Conservation (phyloP, 371 early-diverging fungal species). For the Mucor indicus region DNA sequence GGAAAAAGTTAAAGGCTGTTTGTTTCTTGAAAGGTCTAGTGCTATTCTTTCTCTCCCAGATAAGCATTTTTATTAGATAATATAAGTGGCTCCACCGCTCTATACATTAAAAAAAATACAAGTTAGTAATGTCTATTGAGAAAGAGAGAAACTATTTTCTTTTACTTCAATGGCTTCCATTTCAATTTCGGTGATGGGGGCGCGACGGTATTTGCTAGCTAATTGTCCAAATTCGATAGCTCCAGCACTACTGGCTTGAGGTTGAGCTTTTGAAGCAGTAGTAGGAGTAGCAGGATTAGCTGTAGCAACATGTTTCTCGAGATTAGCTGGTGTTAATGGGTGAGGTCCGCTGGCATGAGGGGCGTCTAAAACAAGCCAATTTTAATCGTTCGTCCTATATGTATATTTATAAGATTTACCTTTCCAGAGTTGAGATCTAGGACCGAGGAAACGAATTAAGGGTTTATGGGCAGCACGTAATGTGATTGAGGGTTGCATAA, state of each 20-base stretch:
- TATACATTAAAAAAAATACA: slow-evolving; percentile 7
- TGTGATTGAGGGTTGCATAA: slow-evolving; percentile 39
- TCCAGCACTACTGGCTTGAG: slow-evolving; percentile 1
- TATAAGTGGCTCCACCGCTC: slow-evolving; percentile 39
- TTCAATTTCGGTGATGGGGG: slow-evolving; percentile 38
- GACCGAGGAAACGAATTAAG: slow-evolving; percentile 47
- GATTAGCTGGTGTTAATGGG: slow-evolving; percentile 45
- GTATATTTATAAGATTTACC: slow-evolving; percentile 18
- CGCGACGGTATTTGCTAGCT: slow-evolving; percentile 36
- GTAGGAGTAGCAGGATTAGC: slow-evolving; percentile 3
- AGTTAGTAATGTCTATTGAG: not conserved
- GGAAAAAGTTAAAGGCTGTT: too few species aligned
- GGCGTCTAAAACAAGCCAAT: slow-evolving; percentile 22
- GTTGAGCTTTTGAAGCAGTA: slow-evolving; percentile 9
- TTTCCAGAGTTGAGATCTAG: slow-evolving; percentile 46
- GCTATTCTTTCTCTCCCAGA: too few species aligned
- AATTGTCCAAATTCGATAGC: slow-evolving; percentile 36
- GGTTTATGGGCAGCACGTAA: slow-evolving; percentile 48
- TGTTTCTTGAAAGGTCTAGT: too few species aligned
- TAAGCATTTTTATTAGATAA: too few species aligned
- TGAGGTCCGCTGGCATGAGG: slow-evolving; percentile 44
- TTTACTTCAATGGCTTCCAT: slow-evolving; percentile 52
- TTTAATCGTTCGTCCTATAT: not conserved
- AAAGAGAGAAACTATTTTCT: too few species aligned
- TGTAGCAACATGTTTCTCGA: slow-evolving; percentile 44